These are phyloP conservation scores for Rosa persica DNA, from an alignment of 306 rosid species.

Conservation along the genomic window DNA sequence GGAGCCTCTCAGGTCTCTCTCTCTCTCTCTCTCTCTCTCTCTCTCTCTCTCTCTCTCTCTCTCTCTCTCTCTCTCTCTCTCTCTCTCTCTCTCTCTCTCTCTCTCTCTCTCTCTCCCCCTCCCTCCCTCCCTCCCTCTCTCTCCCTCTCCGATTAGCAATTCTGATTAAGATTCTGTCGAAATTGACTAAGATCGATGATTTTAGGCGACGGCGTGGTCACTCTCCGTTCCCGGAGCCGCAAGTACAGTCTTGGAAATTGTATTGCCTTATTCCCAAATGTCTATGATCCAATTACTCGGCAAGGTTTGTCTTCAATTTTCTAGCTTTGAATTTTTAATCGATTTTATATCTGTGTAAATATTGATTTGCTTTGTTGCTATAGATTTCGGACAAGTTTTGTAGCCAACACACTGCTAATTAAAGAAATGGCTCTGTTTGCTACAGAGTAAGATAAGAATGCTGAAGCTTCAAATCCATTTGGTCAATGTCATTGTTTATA, in stretches of 20 bases:
- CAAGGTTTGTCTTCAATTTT: slow-evolving; percentile 40
- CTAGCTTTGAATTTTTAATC: not conserved
- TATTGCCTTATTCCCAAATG: slow-evolving; percentile 73
- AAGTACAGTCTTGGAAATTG: no score
- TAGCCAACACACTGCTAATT: slow-evolving; percentile 53
- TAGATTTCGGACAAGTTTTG: slow-evolving; percentile 80
- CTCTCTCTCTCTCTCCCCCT: no score
- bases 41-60: no score
- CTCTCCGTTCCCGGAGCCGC: no score
- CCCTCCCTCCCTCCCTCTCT: no score
- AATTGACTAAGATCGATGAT: no score
- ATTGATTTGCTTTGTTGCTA: not conserved
- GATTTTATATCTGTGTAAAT: not conserved
- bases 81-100: no score
- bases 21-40: no score
- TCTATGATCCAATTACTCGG: slow-evolving; percentile 72
- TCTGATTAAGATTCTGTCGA: slow-evolving; percentile 29
- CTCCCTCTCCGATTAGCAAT: not conserved
- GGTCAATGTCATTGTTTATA: not conserved
- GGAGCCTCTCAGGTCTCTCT: slow-evolving; percentile 79
- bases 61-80: no score
- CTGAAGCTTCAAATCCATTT: not conserved
- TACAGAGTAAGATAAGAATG: not conserved
- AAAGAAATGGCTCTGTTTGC: slow-evolving; percentile 86
- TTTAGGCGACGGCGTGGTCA: no score